A percentile compares a stretch with the other conserved stretches of the same genome.
phyloP scores from a whole-genome alignment of 768 basidiomycete species.

The Termitomyces sp. region DNA sequence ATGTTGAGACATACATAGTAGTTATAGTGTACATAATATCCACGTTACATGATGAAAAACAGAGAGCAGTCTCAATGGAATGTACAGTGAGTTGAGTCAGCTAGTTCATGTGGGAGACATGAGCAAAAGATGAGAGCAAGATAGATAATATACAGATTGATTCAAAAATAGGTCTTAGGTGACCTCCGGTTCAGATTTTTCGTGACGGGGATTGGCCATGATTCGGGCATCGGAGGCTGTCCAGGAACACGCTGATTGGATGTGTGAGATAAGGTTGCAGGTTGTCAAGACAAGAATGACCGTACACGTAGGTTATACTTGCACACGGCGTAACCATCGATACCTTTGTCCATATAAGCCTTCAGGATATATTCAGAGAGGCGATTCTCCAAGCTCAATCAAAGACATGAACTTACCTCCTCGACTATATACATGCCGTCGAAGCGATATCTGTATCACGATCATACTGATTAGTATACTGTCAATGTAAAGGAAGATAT shows the following conservation, averaged over 20 bases:
- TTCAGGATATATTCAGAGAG: slow-evolving; percentile 2
- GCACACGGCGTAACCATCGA: slow-evolving; percentile 27
- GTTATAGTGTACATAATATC: too few species aligned
- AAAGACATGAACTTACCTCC: slow-evolving; percentile 19
- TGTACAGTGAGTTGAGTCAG: too few species aligned
- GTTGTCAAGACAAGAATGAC: neutral
- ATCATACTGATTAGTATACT: neutral
- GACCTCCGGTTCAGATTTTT: neutral
- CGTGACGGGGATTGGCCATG: neutral
- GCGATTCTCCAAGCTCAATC: neutral
- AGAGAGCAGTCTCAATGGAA: too few species aligned
- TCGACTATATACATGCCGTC: slow-evolving; percentile 39
- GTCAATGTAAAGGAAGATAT: neutral
- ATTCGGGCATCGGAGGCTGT: slow-evolving; percentile 4
- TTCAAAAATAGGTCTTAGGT: neutral
- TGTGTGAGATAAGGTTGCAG: neutral
- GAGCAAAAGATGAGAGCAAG: neutral
- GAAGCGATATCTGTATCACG: slow-evolving; percentile 32
- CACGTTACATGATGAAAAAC: too few species aligned
- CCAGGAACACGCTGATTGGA: slow-evolving; percentile 6
- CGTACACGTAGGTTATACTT: slow-evolving; percentile 26
- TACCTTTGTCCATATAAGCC: slow-evolving; percentile 26
- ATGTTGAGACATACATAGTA: too few species aligned
- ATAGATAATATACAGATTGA: neutral
- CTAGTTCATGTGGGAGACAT: too few species aligned